These are phyloP conservation scores for Miamiensis avidus DNA, from an alignment of 169 alveolate species.

Conservation along the genomic window DNA sequence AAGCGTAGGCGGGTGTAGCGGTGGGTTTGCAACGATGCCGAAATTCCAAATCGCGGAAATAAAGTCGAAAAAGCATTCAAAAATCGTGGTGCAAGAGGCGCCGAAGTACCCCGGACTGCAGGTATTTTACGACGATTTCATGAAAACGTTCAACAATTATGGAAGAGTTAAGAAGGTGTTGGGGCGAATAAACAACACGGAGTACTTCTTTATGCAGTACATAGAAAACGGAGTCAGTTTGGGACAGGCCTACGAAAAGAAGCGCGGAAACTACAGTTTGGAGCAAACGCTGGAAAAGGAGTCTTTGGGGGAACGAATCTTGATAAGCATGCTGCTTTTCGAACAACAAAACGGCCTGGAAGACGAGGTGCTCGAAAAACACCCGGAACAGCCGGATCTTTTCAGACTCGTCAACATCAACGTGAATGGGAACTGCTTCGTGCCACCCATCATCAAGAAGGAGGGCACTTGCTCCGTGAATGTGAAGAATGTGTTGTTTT, in stretches of 20 bases:
- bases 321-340: not conserved
- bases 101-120: not conserved
- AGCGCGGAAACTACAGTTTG: not conserved
- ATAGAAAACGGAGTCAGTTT: not conserved
- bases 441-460: not conserved
- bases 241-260: not conserved
- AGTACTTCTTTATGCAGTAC: not conserved
- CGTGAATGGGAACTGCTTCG: not conserved
- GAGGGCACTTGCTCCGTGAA: not conserved
- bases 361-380: not conserved
- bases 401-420: not conserved
- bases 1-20: too few species aligned
- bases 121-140: not conserved
- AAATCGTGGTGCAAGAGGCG: not conserved
- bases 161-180: not conserved
- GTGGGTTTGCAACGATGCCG: too few species aligned
- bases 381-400: not conserved
- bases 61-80: too few species aligned
- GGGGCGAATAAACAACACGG: not conserved
- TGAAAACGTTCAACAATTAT: not conserved
- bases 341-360: not conserved
- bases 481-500: not conserved
- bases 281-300: not conserved
- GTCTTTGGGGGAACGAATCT: not conserved
- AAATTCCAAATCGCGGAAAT: not conserved